Conservation (phyloP, 352 stramenopile genomes). For the Globisporangium solare region DNA sequence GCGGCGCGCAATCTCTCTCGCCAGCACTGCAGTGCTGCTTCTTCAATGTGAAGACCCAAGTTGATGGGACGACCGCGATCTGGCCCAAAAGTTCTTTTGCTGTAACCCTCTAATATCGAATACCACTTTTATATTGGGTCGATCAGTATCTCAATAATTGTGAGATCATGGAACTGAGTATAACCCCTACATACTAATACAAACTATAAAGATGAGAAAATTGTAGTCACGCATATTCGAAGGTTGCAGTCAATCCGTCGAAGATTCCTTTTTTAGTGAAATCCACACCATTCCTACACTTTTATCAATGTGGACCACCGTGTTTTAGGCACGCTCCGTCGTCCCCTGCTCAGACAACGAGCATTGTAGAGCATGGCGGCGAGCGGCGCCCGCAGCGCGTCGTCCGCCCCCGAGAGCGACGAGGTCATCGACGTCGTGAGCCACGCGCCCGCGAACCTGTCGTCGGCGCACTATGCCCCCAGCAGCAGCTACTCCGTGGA, state of each 20-base stretch:
- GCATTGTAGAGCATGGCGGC: constrained; percentile 7
- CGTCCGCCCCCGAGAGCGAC: constrained; percentile 1
- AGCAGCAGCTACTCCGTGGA: constrained; percentile 8
- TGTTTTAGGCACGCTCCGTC: background rate
- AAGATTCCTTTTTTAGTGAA: background rate
- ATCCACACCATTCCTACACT: background rate
- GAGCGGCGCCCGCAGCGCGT: background rate
- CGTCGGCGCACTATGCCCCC: background rate
- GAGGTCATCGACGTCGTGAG: constrained; percentile 43
- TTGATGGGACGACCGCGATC: no score
- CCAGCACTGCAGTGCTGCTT: background rate
- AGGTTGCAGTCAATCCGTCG: background rate
- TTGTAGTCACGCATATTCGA: no score
- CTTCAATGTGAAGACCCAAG: background rate
- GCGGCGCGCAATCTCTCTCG: background rate
- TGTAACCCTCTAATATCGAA: no score
- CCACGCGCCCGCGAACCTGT: constrained; percentile 17
- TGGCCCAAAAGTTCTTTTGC: no score
- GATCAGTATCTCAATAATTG: no score
- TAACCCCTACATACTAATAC: no score
- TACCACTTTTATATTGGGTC: no score
- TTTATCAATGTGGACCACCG: background rate
- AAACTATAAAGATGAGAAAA: no score
- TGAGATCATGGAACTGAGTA: no score
- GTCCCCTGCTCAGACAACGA: no score